These are phyloP conservation scores for Trametes cubensis DNA, from an alignment of 768 basidiomycete species.

Conservation along the genomic window DNA sequence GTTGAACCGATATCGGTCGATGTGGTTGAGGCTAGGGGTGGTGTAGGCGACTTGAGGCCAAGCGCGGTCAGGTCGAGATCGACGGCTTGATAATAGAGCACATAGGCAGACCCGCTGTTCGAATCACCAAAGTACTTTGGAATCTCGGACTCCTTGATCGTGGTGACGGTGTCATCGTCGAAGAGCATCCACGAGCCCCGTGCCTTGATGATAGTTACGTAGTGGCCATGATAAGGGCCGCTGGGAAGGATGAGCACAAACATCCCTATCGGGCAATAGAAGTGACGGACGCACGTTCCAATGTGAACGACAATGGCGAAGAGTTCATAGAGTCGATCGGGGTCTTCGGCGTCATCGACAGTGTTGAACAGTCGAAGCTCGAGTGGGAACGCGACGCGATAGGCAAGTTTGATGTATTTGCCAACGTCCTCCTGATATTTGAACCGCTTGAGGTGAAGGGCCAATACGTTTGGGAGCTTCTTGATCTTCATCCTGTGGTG, in stretches of 20 bases:
- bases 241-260: constrained; percentile 42
- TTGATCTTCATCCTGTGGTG: constrained; percentile 94
- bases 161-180: constrained; percentile 91
- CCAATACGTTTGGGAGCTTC: constrained; percentile 91
- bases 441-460: constrained; percentile 96
- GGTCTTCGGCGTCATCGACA: constrained; percentile 88
- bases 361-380: constrained; percentile 97
- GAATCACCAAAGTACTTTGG: constrained; percentile 94
- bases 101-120: constrained; percentile 87
- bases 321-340: constrained; percentile 90
- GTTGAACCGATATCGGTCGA: constrained; percentile 20
- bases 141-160: constrained; percentile 88
- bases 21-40: constrained; percentile 23
- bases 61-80: constrained; percentile 78
- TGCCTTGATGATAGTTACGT: constrained; percentile 92
- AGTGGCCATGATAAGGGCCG: constrained; percentile 98
- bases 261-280: constrained; percentile 1
- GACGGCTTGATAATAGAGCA: constrained; percentile 93
- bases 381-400: constrained; percentile 95
- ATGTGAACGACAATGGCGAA: constrained; percentile 99
- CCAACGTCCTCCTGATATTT: constrained; percentile 94
- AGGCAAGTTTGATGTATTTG: constrained; percentile 92
- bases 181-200: constrained; percentile 85
- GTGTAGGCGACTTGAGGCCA: constrained; percentile 54
- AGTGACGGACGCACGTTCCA: constrained; percentile 65